Conservation (phyloP, 352 stramenopile species). For the Blastocystis sp. region DNA sequence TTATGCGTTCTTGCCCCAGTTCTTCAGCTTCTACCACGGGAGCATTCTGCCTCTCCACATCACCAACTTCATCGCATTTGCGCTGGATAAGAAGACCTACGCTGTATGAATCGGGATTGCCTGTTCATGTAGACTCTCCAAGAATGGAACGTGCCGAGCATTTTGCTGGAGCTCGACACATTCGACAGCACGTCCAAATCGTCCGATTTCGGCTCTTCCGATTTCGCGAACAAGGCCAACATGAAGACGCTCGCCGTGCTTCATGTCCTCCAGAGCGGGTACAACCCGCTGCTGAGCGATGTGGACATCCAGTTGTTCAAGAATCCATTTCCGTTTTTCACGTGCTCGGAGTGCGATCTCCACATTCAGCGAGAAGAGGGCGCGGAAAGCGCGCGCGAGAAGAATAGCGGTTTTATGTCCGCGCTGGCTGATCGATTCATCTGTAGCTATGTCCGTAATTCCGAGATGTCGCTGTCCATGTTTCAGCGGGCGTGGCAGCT, state of each 20-base stretch:
- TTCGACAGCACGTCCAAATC: conserved; percentile 19
- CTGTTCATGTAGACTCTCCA: conserved; percentile 23
- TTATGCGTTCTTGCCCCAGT: conserved; percentile 61
- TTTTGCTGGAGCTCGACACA: conserved; percentile 41
- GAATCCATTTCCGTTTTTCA: conserved; percentile 69
- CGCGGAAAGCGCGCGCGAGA: conserved; percentile 5
- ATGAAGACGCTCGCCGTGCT: conserved; percentile 71
- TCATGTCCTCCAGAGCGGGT: conserved; percentile 43
- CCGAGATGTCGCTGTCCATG: not conserved
- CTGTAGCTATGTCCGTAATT: conserved; percentile 51
- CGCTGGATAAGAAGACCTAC: conserved; percentile 49
- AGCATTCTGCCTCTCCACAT: conserved; percentile 69
- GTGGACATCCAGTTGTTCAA: conserved; percentile 67
- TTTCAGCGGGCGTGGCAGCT: conserved; percentile 43
- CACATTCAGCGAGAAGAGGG: conserved; percentile 70
- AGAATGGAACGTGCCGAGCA: conserved; percentile 44
- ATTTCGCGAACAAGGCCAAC: conserved; percentile 68
- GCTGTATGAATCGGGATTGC: not conserved
- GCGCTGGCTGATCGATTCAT: not conserved
- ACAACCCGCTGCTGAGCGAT: conserved; percentile 70
- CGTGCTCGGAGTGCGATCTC: conserved; percentile 21
- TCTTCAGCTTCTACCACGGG: conserved; percentile 65
- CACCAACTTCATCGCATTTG: conserved; percentile 73
- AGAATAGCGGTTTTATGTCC: conserved; percentile 68
- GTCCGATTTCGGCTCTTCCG: conserved; percentile 40